Evolutionary conservation across 768 basidiomycete genomes (phyloP).

Genomic region (Amanita fuliginea): DNA sequence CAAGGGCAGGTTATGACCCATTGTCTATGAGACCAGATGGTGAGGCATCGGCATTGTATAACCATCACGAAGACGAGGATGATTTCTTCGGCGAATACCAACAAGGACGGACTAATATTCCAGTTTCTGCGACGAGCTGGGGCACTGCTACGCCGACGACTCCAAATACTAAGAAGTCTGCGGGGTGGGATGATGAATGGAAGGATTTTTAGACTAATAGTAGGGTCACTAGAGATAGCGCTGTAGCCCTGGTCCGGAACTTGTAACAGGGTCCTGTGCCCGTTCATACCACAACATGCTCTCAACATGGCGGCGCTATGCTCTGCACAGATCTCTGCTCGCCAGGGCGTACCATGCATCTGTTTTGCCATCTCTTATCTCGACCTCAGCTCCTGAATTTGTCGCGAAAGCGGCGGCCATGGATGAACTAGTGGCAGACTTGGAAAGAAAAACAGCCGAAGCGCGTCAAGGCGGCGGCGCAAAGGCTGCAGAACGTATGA

Average conservation of each 20-base stretch:
- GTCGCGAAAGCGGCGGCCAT: constrained; percentile 53
- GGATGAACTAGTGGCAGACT: constrained; percentile 54
- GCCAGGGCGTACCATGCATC: constrained; percentile 51
- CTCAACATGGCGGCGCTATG: constrained; percentile 5
- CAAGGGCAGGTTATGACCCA: constrained; percentile 38
- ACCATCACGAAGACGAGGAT: constrained; percentile 52
- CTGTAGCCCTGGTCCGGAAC: constrained; percentile 14
- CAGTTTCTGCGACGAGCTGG: constrained; percentile 3
- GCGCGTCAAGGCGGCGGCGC: constrained; percentile 64
- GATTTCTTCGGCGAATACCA: constrained; percentile 49
- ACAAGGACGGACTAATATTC: constrained; percentile 6
- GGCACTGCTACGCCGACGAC: constrained; percentile 9
- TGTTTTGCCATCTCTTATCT: constrained; percentile 62
- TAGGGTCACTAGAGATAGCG: not conserved
- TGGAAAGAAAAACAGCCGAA: constrained; percentile 46
- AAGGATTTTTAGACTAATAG: constrained; percentile 63
- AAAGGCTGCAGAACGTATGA: constrained; percentile 68
- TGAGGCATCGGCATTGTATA: constrained; percentile 55
- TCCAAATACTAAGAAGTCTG: constrained; percentile 30
- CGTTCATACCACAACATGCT: not conserved
- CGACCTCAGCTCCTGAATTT: constrained; percentile 64
- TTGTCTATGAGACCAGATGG: constrained; percentile 33
- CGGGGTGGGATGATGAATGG: constrained; percentile 73
- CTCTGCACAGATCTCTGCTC: constrained; percentile 10
- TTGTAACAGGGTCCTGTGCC: constrained; percentile 8